Evolutionary conservation across 2,329 filamentous ascomycete genomes (phyloP), one percentile per base, ranked within the genome.

Genomic region (Diaporthe caulivora): DNA sequence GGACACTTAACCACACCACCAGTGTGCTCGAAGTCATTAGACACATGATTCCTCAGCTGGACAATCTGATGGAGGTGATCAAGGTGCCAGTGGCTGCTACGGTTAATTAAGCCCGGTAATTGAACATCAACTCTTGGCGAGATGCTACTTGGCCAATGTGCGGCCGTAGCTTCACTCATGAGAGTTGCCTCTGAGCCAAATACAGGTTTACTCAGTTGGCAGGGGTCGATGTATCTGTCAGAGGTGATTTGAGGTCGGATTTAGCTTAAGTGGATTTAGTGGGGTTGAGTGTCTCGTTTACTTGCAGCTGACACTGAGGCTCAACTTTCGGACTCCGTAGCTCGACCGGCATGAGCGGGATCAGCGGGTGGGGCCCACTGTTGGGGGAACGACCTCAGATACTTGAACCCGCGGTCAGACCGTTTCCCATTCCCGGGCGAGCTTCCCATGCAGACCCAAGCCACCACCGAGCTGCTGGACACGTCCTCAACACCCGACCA

Each of bases 281-380:
- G 65, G 47, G 37, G 31, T 44, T 17, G 11, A 11, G 24, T 53
- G 54, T 73, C 34, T 53, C 58, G 67, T 69, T 73, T 64, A 70
- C 57, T 65, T 55, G 67, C 57, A 73, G 67, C 72, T 57, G 31
- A 58, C 42, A 24, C 29, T 62, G 60, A 60, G 70, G 67, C 67
- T 69, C 70, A 69, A 73, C 67, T 42, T 73, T 73, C 72, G 72
- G 72, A 53, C 55, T 70, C 72, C 72, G 72, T 71, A 70, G n/a
- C 57, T 71, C 37, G 29, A 47, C 29, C 57, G 67, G 62, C 44
- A 51, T 65, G 44, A 65, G 62, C 60, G 62, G 53, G 26, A 42
- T 72, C 58, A 74, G 72, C 72, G 70, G 44, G 24, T 64, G 40
- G 42, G 65, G 49, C 57, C 62, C 49, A 65, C 65, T 42, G 58